These are phyloP conservation scores for Gloeopeniophorella convolvens DNA, from an alignment of 768 basidiomycete species.

Conservation along the genomic window DNA sequence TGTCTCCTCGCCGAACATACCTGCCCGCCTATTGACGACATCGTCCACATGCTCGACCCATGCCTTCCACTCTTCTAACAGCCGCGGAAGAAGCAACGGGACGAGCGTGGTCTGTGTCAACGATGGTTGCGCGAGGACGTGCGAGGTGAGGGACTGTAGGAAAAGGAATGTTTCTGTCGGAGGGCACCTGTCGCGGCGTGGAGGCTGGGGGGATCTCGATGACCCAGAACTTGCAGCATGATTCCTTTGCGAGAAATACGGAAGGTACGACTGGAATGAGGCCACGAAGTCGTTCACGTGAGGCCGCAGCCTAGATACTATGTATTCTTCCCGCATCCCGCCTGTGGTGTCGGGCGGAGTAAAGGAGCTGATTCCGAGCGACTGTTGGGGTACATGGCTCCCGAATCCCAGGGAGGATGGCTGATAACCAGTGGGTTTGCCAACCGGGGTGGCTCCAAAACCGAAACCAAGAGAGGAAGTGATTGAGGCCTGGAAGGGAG, in stretches of 20 bases:
- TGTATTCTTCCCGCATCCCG: constrained; percentile 78
- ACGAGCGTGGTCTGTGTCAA: constrained; percentile 54
- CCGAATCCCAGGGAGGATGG: constrained; percentile 25
- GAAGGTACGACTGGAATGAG: constrained; percentile 73
- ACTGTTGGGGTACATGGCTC: constrained; percentile 20
- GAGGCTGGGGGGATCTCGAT: constrained; percentile 33
- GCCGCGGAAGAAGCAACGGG: constrained; percentile 53
- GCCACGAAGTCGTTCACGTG: constrained; percentile 74
- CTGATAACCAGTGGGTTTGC: constrained; percentile 4
- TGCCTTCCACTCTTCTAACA: constrained; percentile 68
- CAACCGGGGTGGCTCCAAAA: constrained; percentile 23
- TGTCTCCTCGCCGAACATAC: constrained; percentile 74
- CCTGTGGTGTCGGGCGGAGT: constrained; percentile 16
- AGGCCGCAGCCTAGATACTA: constrained; percentile 66
- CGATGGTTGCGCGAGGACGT: constrained; percentile 61
- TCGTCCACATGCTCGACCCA: constrained; percentile 70
- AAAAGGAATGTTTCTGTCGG: constrained; percentile 71
- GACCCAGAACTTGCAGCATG: constrained; percentile 25
- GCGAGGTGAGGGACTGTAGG: constrained; percentile 60
- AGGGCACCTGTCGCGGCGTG: constrained; percentile 60
- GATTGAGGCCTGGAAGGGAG: constrained; percentile 29
- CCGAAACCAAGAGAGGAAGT: constrained; percentile 31
- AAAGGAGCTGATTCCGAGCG: constrained; percentile 11
- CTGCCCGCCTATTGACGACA: constrained; percentile 61
- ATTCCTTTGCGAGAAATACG: constrained; percentile 64